Percentiles rank a stretch among this genome's conserved stretches.
Evolutionary conservation across 2,329 filamentous ascomycete genomes (phyloP).

Genomic region (Aspergillus cejpii): DNA sequence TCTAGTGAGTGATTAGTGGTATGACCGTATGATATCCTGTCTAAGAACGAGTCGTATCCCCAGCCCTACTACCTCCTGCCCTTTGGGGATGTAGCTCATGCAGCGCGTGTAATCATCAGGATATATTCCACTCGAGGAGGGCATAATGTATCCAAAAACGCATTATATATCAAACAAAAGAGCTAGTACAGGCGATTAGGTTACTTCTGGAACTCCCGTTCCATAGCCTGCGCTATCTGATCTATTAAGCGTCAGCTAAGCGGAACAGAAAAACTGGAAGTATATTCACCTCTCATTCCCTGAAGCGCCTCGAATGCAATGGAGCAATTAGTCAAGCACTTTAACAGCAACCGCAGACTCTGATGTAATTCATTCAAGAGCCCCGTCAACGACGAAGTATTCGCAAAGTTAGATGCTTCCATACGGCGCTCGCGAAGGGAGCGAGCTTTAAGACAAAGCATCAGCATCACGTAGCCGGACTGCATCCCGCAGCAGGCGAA

Average conservation of each 20-base stretch:
- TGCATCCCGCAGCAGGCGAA: slow-evolving; percentile 24
- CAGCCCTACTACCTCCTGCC: no score
- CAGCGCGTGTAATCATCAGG: no score
- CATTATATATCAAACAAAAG: background rate
- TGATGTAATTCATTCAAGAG: slow-evolving; percentile 19
- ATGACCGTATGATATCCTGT: no score
- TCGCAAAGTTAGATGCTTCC: background rate
- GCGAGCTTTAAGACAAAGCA: slow-evolving; percentile 19
- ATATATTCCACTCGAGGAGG: no score
- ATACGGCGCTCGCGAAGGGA: slow-evolving; percentile 2
- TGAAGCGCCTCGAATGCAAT: slow-evolving; percentile 20
- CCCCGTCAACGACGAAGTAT: slow-evolving; percentile 4
- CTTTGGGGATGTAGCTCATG: no score
- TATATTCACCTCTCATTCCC: slow-evolving; percentile 16
- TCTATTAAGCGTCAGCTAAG: background rate
- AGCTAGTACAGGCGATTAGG: background rate
- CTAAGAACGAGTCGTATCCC: no score
- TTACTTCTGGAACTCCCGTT: slow-evolving; percentile 1
- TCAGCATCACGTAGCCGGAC: slow-evolving; percentile 26
- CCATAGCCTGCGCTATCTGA: slow-evolving; percentile 1
- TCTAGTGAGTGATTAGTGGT: no score
- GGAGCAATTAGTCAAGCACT: slow-evolving; percentile 17
- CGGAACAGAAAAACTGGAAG: background rate
- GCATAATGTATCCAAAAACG: no score
- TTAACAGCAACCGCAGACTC: slow-evolving; percentile 14